phyloP scores from a whole-genome alignment of 1,284 basidiomycete species.

The Rhodotorula sp. region DNA sequence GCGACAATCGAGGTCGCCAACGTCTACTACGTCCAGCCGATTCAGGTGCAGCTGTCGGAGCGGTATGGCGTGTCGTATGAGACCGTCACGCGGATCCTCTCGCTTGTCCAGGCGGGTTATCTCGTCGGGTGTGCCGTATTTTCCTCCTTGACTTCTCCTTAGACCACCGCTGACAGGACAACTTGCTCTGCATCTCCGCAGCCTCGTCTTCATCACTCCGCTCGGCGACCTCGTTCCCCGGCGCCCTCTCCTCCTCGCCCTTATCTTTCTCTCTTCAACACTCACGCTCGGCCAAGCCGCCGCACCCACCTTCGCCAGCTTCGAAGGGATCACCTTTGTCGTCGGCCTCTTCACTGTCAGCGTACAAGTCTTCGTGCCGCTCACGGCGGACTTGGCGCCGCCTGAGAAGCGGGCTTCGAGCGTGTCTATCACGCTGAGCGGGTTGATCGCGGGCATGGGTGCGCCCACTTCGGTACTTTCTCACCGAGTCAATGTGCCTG shows the following conservation, averaged over 20 bases:
- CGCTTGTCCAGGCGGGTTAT: constrained; percentile 60
- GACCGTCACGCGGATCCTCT: constrained; percentile 60
- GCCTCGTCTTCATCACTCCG: constrained; percentile 64
- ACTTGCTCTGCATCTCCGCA: constrained; percentile 54
- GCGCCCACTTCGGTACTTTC: no score
- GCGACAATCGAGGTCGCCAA: constrained; percentile 62
- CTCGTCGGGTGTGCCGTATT: constrained; percentile 56
- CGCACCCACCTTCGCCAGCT: constrained; percentile 55
- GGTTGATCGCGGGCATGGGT: constrained; percentile 64
- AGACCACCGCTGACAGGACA: neutral
- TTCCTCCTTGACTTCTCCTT: neutral
- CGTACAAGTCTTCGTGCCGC: constrained; percentile 58
- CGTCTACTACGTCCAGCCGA: constrained; percentile 68
- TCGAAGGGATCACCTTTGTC: constrained; percentile 56
- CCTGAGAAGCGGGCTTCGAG: constrained; percentile 62
- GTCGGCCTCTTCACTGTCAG: constrained; percentile 36
- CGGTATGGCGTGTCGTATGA: constrained; percentile 50
- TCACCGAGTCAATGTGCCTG: no score
- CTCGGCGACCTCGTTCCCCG: constrained; percentile 65
- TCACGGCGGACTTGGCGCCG: constrained; percentile 66
- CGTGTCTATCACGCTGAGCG: constrained; percentile 65
- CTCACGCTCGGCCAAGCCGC: constrained; percentile 55
- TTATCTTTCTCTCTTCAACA: constrained; percentile 53
- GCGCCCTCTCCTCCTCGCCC: constrained; percentile 58
- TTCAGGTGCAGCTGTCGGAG: constrained; percentile 56